A percentile compares a stretch with the other conserved stretches of the same genome.
phyloP scores from a whole-genome alignment of 352 stramenopile species.

The Phytophthora kernoviae region DNA sequence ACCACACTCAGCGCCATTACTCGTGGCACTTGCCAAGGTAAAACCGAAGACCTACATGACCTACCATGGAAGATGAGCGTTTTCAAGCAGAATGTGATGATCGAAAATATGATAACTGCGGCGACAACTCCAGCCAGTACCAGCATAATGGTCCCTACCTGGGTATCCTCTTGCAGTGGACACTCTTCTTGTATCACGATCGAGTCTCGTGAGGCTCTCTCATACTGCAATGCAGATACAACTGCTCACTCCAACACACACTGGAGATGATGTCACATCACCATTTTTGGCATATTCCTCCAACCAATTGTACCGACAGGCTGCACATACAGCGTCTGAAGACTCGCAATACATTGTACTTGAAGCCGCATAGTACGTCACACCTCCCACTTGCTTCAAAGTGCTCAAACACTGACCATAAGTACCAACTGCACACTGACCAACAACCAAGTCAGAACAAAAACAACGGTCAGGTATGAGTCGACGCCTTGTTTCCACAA shows the following conservation, averaged over 20 bases:
- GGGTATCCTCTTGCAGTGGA: slow-evolving; percentile 21
- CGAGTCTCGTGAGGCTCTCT: slow-evolving; percentile 23
- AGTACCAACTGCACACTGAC: slow-evolving; percentile 32
- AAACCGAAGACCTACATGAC: slow-evolving; percentile 13
- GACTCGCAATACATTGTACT: slow-evolving; percentile 54
- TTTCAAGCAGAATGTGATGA: slow-evolving; percentile 22
- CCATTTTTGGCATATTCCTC: slow-evolving; percentile 24
- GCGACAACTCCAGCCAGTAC: slow-evolving; percentile 20
- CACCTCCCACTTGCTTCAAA: slow-evolving; percentile 14
- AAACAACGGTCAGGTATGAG: not conserved
- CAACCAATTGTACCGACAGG: slow-evolving; percentile 33
- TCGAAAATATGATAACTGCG: slow-evolving; percentile 27
- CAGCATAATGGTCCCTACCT: slow-evolving; percentile 22
- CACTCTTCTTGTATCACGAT: slow-evolving; percentile 24
- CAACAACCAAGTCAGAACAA: slow-evolving; percentile 4
- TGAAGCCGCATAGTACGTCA: slow-evolving; percentile 49
- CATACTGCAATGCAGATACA: slow-evolving; percentile 53
- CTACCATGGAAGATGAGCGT: slow-evolving; percentile 10
- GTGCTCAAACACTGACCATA: slow-evolving; percentile 35
- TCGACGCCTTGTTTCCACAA: not conserved
- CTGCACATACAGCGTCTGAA: slow-evolving; percentile 35
- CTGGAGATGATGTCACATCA: slow-evolving; percentile 12
- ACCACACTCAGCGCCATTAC: not conserved
- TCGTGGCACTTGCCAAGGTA: not conserved
- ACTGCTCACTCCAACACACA: slow-evolving; percentile 26